Evolutionary conservation across 2,329 filamentous ascomycete genomes (phyloP).

Genomic region (Ophiognomonia clavigignenti-juglandacearum): DNA sequence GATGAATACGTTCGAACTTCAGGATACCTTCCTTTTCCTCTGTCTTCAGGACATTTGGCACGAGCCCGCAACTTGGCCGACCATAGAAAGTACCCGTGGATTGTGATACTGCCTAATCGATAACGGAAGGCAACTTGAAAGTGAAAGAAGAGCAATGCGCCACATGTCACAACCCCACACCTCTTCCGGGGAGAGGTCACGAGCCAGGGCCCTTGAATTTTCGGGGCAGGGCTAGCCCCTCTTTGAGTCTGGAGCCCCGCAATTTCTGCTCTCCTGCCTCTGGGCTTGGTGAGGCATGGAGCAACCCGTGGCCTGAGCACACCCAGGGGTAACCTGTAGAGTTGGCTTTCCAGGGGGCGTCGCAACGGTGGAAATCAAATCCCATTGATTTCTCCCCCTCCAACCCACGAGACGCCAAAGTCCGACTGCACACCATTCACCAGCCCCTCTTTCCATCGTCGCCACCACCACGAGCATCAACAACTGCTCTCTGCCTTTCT

Average conservation of each 20-base stretch:
- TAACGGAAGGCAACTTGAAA: too few relatives aligned
- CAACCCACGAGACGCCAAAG: slow-evolving; percentile 3
- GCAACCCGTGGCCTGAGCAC: background rate
- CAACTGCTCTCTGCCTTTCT: background rate
- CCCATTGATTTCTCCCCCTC: background rate
- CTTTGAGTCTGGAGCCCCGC: background rate
- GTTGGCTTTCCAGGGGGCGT: slow-evolving; percentile 1
- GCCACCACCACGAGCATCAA: background rate
- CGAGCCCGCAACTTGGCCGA: too few relatives aligned
- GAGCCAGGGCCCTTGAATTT: background rate
- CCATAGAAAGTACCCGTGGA: too few relatives aligned
- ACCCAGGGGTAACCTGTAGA: background rate
- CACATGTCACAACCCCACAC: background rate
- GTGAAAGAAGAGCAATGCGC: too few relatives aligned
- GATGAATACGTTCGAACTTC: too few relatives aligned
- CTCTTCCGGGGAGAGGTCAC: background rate
- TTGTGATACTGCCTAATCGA: too few relatives aligned
- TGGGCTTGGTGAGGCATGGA: background rate
- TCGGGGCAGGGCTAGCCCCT: background rate
- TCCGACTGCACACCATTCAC: background rate
- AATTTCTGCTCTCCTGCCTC: background rate
- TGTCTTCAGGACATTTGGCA: too few relatives aligned
- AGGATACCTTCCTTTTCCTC: too few relatives aligned
- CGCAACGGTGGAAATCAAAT: too few relatives aligned
- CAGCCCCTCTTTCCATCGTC: background rate